Conservation (phyloP, 2,329 filamentous ascomycete species). For the Pestalotiopsis sp. region DNA sequence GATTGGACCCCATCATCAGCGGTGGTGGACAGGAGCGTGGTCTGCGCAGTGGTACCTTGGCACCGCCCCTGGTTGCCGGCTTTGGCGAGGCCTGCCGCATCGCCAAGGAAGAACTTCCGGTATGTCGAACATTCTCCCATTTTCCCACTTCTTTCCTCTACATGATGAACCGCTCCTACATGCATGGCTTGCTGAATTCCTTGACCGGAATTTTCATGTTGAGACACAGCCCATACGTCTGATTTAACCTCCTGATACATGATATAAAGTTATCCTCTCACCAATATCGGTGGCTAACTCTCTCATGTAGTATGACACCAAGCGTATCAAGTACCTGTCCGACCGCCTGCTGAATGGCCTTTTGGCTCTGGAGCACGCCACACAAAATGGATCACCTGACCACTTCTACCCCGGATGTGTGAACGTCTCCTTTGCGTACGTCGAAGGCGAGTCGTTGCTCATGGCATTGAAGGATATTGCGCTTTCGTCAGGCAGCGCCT, state of each 20-base stretch:
- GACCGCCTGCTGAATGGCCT: slow-evolving; percentile 82
- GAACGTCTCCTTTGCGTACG: slow-evolving; percentile 97
- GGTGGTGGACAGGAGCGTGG: slow-evolving; percentile 96
- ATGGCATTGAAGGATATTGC: slow-evolving; percentile 99
- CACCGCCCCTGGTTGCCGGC: slow-evolving; percentile 84
- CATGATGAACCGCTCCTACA: slow-evolving; percentile 85
- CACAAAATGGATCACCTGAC: slow-evolving; percentile 81
- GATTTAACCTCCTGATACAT: slow-evolving; percentile 34
- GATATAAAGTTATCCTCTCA: background rate
- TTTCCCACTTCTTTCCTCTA: slow-evolving; percentile 24
- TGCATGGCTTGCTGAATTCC: slow-evolving; percentile 89
- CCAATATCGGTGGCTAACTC: slow-evolving; percentile 16
- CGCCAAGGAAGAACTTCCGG: slow-evolving; percentile 84
- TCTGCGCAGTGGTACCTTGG: slow-evolving; percentile 88
- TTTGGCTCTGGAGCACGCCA: slow-evolving; percentile 87
- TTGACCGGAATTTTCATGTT: slow-evolving; percentile 61
- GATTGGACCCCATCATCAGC: slow-evolving; percentile 92
- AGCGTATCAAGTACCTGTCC: slow-evolving; percentile 80
- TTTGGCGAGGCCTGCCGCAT: slow-evolving; percentile 96
- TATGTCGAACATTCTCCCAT: slow-evolving; percentile 52
- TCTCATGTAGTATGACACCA: slow-evolving; percentile 78
- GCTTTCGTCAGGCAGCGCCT: slow-evolving; percentile 92
- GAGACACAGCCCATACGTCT: slow-evolving; percentile 70
- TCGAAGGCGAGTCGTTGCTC: slow-evolving; percentile 94
- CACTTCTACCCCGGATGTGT: slow-evolving; percentile 95